These are phyloP conservation scores for Aeschynomene evenia DNA, from an alignment of 306 rosid species.

Conservation along the genomic window DNA sequence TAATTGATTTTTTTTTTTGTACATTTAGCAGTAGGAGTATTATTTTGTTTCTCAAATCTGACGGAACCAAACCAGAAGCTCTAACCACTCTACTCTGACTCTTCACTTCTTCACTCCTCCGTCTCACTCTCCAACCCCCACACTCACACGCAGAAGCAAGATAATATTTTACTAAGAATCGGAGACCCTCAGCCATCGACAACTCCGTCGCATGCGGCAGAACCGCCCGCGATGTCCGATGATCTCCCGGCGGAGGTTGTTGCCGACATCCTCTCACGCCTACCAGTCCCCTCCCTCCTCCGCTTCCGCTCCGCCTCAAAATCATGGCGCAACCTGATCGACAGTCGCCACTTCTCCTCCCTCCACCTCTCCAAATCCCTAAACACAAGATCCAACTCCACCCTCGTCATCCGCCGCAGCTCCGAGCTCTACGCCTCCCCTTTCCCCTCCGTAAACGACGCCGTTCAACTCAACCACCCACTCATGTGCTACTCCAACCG, in stretches of 20 bases:
- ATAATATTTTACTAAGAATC: no score
- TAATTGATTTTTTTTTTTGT: no score
- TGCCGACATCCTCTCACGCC: constrained; percentile 45
- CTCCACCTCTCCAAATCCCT: constrained; percentile 43
- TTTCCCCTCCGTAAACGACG: constrained; percentile 28
- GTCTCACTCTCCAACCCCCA: no score
- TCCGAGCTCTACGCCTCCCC: constrained; percentile 41
- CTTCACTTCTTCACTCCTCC: no score
- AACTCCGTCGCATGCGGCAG: no score
- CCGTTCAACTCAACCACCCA: constrained; percentile 57
- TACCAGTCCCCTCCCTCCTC: constrained; percentile 40
- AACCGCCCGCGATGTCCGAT: constrained; percentile 31
- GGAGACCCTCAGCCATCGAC: no score
- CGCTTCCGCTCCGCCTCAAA: constrained; percentile 43
- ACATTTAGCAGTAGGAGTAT: no score
- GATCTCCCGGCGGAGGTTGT: constrained; percentile 61
- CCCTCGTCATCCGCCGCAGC: constrained; percentile 40
- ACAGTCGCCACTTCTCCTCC: constrained; percentile 38
- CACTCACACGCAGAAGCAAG: no score
- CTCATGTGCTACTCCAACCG: constrained; percentile 80
- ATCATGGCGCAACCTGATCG: constrained; percentile 50
- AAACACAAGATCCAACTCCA: constrained; percentile 16
- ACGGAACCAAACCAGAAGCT: no score
- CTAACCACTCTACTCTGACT: no score
- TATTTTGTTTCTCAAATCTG: no score